Percentiles rank a stretch among this genome's conserved stretches.
phyloP scores from a whole-genome alignment of 2,329 filamentous ascomycete species.

The Trichoderma polysporum region DNA sequence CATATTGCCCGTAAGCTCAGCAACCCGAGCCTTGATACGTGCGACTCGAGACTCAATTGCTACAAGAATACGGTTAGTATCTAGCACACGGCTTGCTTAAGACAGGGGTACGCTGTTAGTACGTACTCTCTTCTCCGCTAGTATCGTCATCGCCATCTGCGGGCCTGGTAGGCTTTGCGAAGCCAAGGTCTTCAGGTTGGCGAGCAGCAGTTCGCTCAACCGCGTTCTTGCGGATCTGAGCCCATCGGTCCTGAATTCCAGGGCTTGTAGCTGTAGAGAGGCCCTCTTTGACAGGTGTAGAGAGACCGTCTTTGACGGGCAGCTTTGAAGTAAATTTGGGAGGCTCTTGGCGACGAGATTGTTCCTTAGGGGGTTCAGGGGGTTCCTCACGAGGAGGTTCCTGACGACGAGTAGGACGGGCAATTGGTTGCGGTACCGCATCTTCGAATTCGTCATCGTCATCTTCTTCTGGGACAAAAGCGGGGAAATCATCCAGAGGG shows the following conservation, averaged over 20 bases:
- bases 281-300: constrained; percentile 34
- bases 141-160: constrained; percentile 77
- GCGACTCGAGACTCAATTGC: constrained; percentile 95
- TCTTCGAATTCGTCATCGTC: constrained; percentile 41
- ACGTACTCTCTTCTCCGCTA: constrained; percentile 93
- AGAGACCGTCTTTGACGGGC: constrained; percentile 36
- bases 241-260: constrained; percentile 75
- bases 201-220: constrained; percentile 72
- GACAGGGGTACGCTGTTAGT: not conserved
- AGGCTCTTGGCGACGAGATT: constrained; percentile 16
- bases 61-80: constrained; percentile 40
- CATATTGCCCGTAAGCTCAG: constrained; percentile 86
- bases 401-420: constrained; percentile 33
- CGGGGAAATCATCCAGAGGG: constrained; percentile 80
- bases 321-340: constrained; percentile 18
- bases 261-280: constrained; percentile 36
- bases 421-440: constrained; percentile 54
- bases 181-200: constrained; percentile 64
- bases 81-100: not conserved
- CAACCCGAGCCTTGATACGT: constrained; percentile 95
- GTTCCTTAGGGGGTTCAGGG: not conserved
- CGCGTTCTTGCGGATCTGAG: constrained; percentile 92
- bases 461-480: constrained; percentile 67
- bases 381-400: not conserved
- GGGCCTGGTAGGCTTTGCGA: constrained; percentile 55